phyloP scores from a whole-genome alignment of 371 early-diverging fungal species.

The Zancudomyces culisetae region DNA sequence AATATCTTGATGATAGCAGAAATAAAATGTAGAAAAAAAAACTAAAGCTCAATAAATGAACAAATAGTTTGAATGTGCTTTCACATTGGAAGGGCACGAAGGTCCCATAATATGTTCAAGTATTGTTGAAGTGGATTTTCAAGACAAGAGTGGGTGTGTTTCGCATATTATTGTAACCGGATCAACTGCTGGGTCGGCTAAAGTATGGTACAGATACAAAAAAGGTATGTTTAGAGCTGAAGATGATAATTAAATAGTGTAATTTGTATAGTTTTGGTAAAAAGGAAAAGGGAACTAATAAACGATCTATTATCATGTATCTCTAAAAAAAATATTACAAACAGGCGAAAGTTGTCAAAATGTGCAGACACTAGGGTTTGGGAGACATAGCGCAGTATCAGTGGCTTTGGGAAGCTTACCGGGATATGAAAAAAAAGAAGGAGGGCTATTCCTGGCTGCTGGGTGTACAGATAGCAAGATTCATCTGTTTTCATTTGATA shows the following conservation, averaged over 20 bases:
- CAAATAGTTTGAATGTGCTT: conserved; percentile 40
- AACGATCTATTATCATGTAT: conserved; percentile 12
- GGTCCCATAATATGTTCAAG: conserved; percentile 46
- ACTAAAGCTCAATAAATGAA: no score
- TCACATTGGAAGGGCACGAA: conserved; percentile 46
- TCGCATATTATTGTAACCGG: conserved; percentile 48
- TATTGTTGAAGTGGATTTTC: conserved; percentile 20
- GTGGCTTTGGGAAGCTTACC: conserved; percentile 38
- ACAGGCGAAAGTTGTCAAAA: conserved; percentile 31
- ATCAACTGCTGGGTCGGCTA: conserved; percentile 62
- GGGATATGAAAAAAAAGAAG: conserved; percentile 11
- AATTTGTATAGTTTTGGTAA: background rate
- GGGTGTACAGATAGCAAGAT: conserved; percentile 58
- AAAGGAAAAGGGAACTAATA: conserved; percentile 5
- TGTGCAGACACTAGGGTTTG: conserved; percentile 47
- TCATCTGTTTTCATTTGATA: conserved; percentile 31
- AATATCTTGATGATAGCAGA: no score
- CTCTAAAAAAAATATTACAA: no score
- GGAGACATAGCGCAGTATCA: conserved; percentile 44
- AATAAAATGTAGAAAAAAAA: no score
- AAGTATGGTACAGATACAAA: conserved; percentile 41
- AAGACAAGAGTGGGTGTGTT: background rate
- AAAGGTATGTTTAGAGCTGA: background rate
- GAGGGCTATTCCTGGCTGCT: conserved; percentile 31
- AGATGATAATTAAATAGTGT: background rate